Base-by-base conservation (phyloP, 1,139 yeast species). In the Zygoascus hellenicus region DNA sequence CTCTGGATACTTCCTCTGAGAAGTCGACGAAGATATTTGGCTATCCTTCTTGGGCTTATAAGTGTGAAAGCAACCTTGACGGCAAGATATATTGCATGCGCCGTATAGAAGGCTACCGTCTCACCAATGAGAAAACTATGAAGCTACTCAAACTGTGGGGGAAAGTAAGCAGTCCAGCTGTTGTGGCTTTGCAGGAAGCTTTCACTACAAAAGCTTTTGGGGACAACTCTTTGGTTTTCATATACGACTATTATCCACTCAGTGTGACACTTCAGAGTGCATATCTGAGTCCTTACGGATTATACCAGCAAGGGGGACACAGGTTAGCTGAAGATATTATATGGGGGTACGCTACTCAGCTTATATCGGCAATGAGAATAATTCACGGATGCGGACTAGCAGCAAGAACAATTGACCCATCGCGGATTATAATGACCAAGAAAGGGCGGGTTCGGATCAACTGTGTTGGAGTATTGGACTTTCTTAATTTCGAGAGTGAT, bases 191-290 rank as follows among this genome's bases (percentile, higher is more conserved):
- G 7, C 75, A 78, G 45, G 97, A 90, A 61, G 89, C 95, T 9
- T 92, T 92, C 63, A 84, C 96, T 1, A 82, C 94, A 9, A 77
- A 88, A 53, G 86, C 90, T 5, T 92, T 94, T 68, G 90, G 89
- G 36, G 92, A 85, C 54, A 74, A 76, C 51, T 80, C 87, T 29
- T 55, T 69, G 31, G 58, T 78, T 39, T 66, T 81, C 41, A 79
- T 81, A 4, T 79, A 80, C 60, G 94, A 84, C 56, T 86, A 77
- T 61, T 81, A 74, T 60, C 92, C 95, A 26, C 67, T 76, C 47
- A 72, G 88, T 1, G 67, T 67, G 45, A 81, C 89, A 2, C 64
- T 85, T 38, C 67, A 71, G 51, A 86, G 81, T 50, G 62, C 68
- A 7, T 82, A 80, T 61, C 72, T 80, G 60, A 69, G 71, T 42